These are phyloP conservation scores for Ogataea saltuana DNA, from an alignment of 805 yeast species.

Conservation along the genomic window DNA sequence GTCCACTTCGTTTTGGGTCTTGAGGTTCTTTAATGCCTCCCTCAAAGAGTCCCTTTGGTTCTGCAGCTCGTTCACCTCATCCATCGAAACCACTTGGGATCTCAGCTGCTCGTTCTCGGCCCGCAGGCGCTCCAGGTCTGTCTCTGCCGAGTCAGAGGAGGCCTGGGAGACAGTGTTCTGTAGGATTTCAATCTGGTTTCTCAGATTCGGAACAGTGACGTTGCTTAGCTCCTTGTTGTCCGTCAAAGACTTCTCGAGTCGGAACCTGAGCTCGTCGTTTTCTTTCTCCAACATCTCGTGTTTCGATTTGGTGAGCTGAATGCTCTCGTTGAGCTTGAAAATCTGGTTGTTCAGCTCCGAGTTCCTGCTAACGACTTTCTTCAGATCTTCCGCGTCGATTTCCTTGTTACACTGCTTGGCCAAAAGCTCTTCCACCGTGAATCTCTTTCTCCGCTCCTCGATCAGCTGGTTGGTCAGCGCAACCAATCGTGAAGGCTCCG, in stretches of 20 bases:
- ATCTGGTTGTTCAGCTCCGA: slow-evolving; percentile 51
- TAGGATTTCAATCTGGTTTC: slow-evolving; percentile 41
- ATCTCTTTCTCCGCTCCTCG: slow-evolving; percentile 65
- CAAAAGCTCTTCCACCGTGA: slow-evolving; percentile 71
- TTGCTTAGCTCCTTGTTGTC: slow-evolving; percentile 46
- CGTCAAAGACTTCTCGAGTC: slow-evolving; percentile 40
- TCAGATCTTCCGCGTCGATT: slow-evolving; percentile 46
- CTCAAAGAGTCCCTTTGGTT: slow-evolving; percentile 34
- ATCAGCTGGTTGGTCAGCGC: slow-evolving; percentile 57
- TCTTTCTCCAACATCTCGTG: slow-evolving; percentile 41
- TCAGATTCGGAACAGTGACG: slow-evolving; percentile 47
- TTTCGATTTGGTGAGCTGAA: slow-evolving; percentile 48
- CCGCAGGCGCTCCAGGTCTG: slow-evolving; percentile 32
- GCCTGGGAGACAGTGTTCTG: slow-evolving; percentile 21
- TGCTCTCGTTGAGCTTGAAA: slow-evolving; percentile 47
- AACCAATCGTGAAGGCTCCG: slow-evolving; percentile 45
- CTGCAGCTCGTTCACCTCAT: slow-evolving; percentile 25
- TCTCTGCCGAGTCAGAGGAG: slow-evolving; percentile 17
- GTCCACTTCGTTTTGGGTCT: slow-evolving; percentile 30
- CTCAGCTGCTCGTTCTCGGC: slow-evolving; percentile 35
- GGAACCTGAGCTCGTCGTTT: slow-evolving; percentile 39
- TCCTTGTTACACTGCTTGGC: slow-evolving; percentile 46
- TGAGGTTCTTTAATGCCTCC: slow-evolving; percentile 33
- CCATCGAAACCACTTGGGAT: slow-evolving; percentile 33
- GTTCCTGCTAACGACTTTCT: slow-evolving; percentile 58